Percentiles rank a stretch among this genome's conserved stretches.
phyloP scores from a whole-genome alignment of 2,329 filamentous ascomycete species.

The Knufia petricola region DNA sequence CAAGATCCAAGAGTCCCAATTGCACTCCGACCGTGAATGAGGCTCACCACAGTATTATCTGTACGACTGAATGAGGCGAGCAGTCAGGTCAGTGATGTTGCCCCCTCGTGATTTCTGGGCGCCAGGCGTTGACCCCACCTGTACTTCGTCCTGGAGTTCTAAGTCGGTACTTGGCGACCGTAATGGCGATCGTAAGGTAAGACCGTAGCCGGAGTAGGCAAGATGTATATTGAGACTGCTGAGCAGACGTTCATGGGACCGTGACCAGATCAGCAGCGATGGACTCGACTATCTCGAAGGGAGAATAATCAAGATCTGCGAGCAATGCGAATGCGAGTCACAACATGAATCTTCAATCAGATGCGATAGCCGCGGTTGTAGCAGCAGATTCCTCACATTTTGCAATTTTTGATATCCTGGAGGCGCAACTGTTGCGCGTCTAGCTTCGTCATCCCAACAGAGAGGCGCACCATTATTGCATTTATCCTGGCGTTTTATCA shows the following conservation, averaged over 20 bases:
- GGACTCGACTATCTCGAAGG: too few species aligned
- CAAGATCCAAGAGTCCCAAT: neutral
- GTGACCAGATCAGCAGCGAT: neutral
- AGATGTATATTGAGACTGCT: too few species aligned
- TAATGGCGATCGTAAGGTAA: too few species aligned
- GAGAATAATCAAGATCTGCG: too few species aligned
- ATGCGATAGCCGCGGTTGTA: neutral
- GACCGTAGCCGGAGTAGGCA: too few species aligned
- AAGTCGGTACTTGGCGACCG: neutral
- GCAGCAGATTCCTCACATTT: neutral
- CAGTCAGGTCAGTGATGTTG: neutral
- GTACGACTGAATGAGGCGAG: neutral
- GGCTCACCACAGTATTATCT: slow-evolving; percentile 5
- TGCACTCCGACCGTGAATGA: neutral
- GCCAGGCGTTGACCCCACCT: neutral
- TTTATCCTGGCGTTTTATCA: neutral
- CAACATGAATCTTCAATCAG: too few species aligned
- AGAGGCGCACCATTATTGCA: neutral
- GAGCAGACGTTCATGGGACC: neutral
- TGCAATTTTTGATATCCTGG: neutral
- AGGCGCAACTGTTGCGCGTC: neutral
- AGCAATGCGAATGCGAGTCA: too few species aligned
- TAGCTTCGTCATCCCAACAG: neutral
- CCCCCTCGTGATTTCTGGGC: neutral
- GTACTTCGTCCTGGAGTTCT: neutral